A percentile compares a stretch with the other conserved stretches of the same genome.
phyloP scores from a whole-genome alignment of 163 green algal species.

The Picocystis sp. region DNA sequence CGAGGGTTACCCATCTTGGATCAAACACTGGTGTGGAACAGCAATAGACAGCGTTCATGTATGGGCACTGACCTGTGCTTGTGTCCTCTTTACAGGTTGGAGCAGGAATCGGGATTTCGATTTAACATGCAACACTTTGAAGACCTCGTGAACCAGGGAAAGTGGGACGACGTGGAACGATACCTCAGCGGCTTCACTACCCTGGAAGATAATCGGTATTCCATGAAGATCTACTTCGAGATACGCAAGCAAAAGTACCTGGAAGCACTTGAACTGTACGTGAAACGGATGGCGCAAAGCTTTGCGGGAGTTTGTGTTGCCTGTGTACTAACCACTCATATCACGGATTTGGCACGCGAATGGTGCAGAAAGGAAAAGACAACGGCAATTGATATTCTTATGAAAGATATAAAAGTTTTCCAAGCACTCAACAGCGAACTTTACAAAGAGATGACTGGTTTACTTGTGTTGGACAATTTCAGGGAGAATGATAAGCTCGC shows the following conservation, averaged over 20 bases:
- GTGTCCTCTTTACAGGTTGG: too few relatives aligned
- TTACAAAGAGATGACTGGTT: slow-evolving; percentile 25
- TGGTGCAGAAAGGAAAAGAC: slow-evolving; percentile 20
- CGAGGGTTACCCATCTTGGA: too few relatives aligned
- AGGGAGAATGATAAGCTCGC: slow-evolving; percentile 27
- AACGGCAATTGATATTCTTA: slow-evolving; percentile 22
- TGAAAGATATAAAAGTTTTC: slow-evolving; percentile 27
- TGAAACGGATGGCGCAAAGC: not conserved
- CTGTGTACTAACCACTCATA: too few relatives aligned
- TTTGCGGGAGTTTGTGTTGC: not conserved
- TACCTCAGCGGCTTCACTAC: slow-evolving; percentile 27
- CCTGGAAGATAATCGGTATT: slow-evolving; percentile 27
- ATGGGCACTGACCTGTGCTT: too few relatives aligned
- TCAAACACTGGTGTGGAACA: too few relatives aligned
- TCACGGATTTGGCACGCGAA: too few relatives aligned
- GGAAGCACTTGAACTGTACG: slow-evolving; percentile 24
- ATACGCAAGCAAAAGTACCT: slow-evolving; percentile 30
- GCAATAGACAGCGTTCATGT: too few relatives aligned
- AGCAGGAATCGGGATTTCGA: slow-evolving; percentile 27
- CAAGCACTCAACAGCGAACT: slow-evolving; percentile 23
- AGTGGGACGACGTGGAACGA: slow-evolving; percentile 23
- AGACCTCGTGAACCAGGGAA: slow-evolving; percentile 14
- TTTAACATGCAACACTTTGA: slow-evolving; percentile 33
- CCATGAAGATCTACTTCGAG: slow-evolving; percentile 33
- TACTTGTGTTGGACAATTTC: slow-evolving; percentile 25